Evolutionary conservation across 768 basidiomycete genomes (phyloP).

Genomic region (Phylloporus sp.): DNA sequence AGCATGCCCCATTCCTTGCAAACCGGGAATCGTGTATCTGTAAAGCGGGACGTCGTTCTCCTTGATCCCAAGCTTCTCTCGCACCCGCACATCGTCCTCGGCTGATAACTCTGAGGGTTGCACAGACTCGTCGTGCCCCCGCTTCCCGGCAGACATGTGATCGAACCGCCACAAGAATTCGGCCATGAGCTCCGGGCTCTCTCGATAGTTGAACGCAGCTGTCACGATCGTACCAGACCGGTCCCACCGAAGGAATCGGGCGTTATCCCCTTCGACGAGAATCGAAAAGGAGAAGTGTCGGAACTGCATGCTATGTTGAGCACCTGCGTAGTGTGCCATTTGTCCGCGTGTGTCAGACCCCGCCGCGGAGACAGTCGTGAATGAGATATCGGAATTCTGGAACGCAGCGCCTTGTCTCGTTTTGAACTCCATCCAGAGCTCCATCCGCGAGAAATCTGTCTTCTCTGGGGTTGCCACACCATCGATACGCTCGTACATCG

Average conservation of each 20-base stretch:
- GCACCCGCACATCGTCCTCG: neutral
- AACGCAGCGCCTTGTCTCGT: neutral
- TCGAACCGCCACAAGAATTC: slow-evolving; percentile 1
- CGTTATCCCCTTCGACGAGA: neutral
- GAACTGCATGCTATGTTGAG: neutral
- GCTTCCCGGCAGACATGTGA: neutral
- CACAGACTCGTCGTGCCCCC: neutral
- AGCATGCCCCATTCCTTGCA: neutral
- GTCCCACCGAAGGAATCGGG: neutral
- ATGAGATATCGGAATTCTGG: no score
- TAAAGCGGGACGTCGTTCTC: neutral
- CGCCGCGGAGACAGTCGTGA: no score
- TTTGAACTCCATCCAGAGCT: neutral
- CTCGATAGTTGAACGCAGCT: neutral
- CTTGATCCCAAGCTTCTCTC: neutral
- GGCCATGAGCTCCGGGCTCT: neutral
- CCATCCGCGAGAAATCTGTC: neutral
- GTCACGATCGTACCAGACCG: neutral
- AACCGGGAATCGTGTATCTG: neutral
- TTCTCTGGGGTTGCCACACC: neutral
- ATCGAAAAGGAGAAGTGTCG: neutral
- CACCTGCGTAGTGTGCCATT: neutral
- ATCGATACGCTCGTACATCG: neutral
- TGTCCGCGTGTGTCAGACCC: neutral
- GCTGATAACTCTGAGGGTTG: neutral